Evolutionary conservation across 352 stramenopile species (phyloP), one percentile per base, ranked within the genome.

Genomic region (Phytophthora pseudosyringae): DNA sequence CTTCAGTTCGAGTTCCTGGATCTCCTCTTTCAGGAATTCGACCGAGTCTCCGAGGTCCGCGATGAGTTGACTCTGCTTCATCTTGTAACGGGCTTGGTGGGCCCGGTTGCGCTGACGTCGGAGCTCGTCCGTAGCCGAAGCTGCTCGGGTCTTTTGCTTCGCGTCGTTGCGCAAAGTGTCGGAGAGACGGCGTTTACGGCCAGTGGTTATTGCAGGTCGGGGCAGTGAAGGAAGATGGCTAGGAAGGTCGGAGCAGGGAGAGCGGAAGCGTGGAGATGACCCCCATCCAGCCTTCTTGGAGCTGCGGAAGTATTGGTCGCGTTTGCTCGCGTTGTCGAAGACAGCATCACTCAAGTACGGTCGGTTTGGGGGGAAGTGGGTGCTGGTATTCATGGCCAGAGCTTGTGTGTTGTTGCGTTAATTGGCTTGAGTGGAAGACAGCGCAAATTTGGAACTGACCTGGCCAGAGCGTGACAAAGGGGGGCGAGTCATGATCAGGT

Each of bases 51-150:
- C 56, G 7, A 63, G n/a, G 13, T 16, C 56, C 3, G 6, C 15
- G 3, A 57, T n/a, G 9, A 38, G 26, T n/a, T 57, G 15, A n/a
- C 44, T 35, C 7, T 64, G 44, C 44, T 35, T 64, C 35, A 35
- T 38, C 35, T 64, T 57, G 44, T 64, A 57, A 0, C 28, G 26
- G 1, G 56, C 45, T 12, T 64, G 56, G 6, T 64, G 35, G 3
- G 48, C 38, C 10, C 55, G 44, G 12, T 63, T 56, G 5, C 56
- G 56, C 21, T 57, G 46, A 6, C 44, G 44, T 26, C 56, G 55
- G 0, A 54, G 43, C 9, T 63, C 54, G 4, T 39, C 13, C 2
- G 33, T 25, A 28, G 32, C 8, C 5, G 15, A 10, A 5, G 32
- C 21, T 16, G 12, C 12, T 16, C 29, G 29, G 3, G 40, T 40